phyloP scores from a whole-genome alignment of 2,329 filamentous ascomycete species.

The Cryphonectria japonica region DNA sequence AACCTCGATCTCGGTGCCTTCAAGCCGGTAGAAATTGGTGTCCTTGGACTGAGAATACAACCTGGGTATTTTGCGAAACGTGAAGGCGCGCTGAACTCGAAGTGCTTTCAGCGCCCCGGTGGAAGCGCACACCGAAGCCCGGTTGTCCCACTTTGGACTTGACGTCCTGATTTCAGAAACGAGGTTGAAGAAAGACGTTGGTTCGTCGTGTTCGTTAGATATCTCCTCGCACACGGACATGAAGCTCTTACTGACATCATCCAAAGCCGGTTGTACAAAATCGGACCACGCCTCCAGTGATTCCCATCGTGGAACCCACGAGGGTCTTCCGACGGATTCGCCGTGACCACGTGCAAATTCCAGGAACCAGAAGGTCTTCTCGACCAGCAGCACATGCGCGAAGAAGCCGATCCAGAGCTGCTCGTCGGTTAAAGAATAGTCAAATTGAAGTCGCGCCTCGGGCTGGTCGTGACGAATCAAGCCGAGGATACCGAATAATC shows the following conservation, averaged over 20 bases:
- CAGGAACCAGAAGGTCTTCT: neutral
- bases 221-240: neutral
- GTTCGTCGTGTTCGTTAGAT: neutral
- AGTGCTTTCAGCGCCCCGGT: neutral
- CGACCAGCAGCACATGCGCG: neutral
- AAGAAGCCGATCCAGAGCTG: slow-evolving; percentile 1
- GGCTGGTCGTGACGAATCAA: neutral
- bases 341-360: neutral
- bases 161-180: neutral
- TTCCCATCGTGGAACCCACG: neutral
- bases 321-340: neutral
- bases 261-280: neutral
- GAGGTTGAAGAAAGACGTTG: neutral
- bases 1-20: neutral
- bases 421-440: neutral
- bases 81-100: neutral
- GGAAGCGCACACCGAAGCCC: neutral
- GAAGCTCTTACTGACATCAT: neutral
- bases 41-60: neutral
- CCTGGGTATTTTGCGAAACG: neutral
- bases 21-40: neutral
- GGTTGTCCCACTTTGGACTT: neutral
- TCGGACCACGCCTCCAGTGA: neutral
- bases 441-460: neutral
- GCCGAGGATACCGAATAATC: neutral